Conservation (phyloP, 2,329 filamentous ascomycete genomes). For the Aspergillus sp. region DNA sequence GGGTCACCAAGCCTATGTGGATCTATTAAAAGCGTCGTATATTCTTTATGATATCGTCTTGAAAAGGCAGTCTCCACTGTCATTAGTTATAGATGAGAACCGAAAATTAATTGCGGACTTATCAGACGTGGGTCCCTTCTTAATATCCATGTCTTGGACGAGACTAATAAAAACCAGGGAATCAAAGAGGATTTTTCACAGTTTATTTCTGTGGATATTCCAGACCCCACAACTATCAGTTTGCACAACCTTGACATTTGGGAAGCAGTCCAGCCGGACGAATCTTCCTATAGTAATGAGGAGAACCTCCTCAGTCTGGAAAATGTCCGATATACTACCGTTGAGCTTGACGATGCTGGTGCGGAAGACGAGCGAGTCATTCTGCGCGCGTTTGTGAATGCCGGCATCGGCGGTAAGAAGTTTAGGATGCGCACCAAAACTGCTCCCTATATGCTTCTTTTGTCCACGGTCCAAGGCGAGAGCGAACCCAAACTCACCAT, state of each 20-base stretch:
- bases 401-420: slow-evolving; percentile 30
- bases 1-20: slow-evolving; percentile 31
- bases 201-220: slow-evolving; percentile 27
- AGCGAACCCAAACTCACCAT: slow-evolving; percentile 33
- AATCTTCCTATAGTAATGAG: slow-evolving; percentile 16
- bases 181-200: slow-evolving; percentile 29
- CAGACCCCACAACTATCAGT: slow-evolving; percentile 21
- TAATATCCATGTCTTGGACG: neutral
- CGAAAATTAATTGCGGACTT: slow-evolving; percentile 31
- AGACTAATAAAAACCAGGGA: slow-evolving; percentile 15
- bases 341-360: slow-evolving; percentile 32
- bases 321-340: slow-evolving; percentile 29
- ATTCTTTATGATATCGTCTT: slow-evolving; percentile 34
- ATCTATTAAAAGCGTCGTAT: slow-evolving; percentile 33
- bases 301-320: slow-evolving; percentile 20
- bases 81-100: slow-evolving; percentile 28
- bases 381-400: slow-evolving; percentile 33
- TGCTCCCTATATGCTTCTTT: slow-evolving; percentile 33
- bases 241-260: slow-evolving; percentile 29
- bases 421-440: slow-evolving; percentile 31
- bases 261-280: slow-evolving; percentile 32
- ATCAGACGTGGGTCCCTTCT: slow-evolving; percentile 23
- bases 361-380: slow-evolving; percentile 31
- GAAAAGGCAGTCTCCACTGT: slow-evolving; percentile 19
- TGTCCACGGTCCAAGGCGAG: slow-evolving; percentile 30